These are phyloP conservation scores for Aschersonia sp. DNA, from an alignment of 2,329 filamentous ascomycete genomes.

Conservation along the genomic window DNA sequence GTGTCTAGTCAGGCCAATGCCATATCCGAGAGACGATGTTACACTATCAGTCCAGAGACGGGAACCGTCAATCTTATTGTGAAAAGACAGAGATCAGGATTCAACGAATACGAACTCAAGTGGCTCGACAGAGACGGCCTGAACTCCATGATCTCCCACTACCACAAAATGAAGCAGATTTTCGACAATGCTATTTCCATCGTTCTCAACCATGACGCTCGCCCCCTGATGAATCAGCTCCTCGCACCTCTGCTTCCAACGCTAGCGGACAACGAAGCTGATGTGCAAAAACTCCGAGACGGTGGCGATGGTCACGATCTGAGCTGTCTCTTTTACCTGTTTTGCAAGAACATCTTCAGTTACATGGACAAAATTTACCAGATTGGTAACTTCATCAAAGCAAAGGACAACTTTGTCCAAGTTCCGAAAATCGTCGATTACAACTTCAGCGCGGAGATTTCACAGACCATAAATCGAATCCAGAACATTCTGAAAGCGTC, in stretches of 20 bases:
- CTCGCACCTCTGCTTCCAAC: constrained; percentile 9
- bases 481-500: constrained; percentile 13
- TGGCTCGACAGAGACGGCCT: constrained; percentile 13
- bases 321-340: constrained; percentile 8
- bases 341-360: constrained; percentile 8
- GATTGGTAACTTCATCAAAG: constrained; percentile 12
- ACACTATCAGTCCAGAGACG: constrained; percentile 3
- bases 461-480: constrained; percentile 8
- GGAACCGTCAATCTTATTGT: constrained; percentile 9
- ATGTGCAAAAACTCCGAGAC: constrained; percentile 6
- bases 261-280: constrained; percentile 9
- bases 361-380: constrained; percentile 13
- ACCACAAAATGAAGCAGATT: constrained; percentile 9
- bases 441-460: constrained; percentile 4
- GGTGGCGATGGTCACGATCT: constrained; percentile 8
- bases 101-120: constrained; percentile 7
- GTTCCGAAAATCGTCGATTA: constrained; percentile 12
- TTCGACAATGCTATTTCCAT: constrained; percentile 9
- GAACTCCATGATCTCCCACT: constrained; percentile 9
- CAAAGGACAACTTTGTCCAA: constrained; percentile 9
- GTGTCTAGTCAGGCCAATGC: constrained; percentile 9
- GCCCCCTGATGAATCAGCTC: constrained; percentile 11
- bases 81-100: constrained; percentile 13
- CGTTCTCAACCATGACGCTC: constrained; percentile 6
- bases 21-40: constrained; percentile 11